Conservation (phyloP, 2,329 filamentous ascomycete genomes). For the Parastagonospora avenae region DNA sequence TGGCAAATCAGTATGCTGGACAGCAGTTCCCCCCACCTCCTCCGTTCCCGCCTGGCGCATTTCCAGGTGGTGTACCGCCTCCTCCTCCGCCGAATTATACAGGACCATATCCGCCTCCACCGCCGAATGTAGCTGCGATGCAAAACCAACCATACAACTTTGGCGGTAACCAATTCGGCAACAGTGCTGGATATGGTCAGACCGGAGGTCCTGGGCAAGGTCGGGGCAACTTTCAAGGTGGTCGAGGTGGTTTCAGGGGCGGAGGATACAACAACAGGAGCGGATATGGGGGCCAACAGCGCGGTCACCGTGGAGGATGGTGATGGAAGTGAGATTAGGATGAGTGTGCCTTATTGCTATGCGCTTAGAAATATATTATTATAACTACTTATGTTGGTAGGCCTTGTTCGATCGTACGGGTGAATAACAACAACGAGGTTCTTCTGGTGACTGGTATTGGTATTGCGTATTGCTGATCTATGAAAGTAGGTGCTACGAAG, state of each 20-base stretch:
- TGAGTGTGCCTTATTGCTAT: too few species aligned
- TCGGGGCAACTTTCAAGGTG: constrained; percentile 18
- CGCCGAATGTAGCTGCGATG: constrained; percentile 21
- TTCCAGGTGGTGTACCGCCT: constrained; percentile 20
- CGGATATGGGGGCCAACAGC: constrained; percentile 18
- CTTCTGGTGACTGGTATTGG: too few species aligned
- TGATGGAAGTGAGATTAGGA: constrained; percentile 6
- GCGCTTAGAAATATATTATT: too few species aligned
- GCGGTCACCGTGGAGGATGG: constrained; percentile 21
- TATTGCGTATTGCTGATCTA: too few species aligned
- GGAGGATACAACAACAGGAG: constrained; percentile 21
- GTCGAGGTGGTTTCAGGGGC: constrained; percentile 22
- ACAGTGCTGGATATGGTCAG: constrained; percentile 13
- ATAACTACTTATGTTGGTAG: too few species aligned
- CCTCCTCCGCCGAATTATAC: constrained; percentile 32
- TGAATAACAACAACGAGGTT: too few species aligned
- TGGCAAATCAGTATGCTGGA: constrained; percentile 24
- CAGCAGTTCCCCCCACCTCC: constrained; percentile 25
- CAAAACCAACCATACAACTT: constrained; percentile 15
- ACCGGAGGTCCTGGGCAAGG: constrained; percentile 11
- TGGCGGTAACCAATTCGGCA: constrained; percentile 15
- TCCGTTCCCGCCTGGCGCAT: constrained; percentile 22
- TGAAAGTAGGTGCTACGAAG: too few species aligned
- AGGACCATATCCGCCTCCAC: constrained; percentile 26
- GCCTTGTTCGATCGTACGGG: too few species aligned